Conservation (phyloP, 2,329 filamentous ascomycete genomes). For the Ophiosphaerella korrae region DNA sequence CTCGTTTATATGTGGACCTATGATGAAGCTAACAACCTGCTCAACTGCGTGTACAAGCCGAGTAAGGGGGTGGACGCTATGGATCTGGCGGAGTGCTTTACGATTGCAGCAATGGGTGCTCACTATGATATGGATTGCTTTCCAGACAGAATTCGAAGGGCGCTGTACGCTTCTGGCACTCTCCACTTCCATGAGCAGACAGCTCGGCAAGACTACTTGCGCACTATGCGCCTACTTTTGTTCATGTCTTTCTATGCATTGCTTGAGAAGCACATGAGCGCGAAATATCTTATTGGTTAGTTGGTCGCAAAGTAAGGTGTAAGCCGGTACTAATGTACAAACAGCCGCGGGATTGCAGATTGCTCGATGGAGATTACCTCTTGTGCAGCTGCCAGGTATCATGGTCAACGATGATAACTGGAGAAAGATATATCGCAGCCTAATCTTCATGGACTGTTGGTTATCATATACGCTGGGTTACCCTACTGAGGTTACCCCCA, state of each 20-base stretch:
- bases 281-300: conserved; percentile 44
- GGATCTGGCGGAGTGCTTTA: conserved; percentile 44
- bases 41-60: conserved; percentile 43
- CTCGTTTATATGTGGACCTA: conserved; percentile 44
- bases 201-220: conserved; percentile 35
- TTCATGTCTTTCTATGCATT: conserved; percentile 45
- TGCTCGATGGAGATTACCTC: conserved; percentile 39
- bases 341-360: conserved; percentile 46
- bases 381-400: conserved; percentile 3
- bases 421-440: conserved; percentile 39
- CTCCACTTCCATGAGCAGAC: conserved; percentile 41
- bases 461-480: conserved; percentile 47
- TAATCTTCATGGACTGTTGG: conserved; percentile 49
- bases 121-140: conserved; percentile 46
- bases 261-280: conserved; percentile 47
- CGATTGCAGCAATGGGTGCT: conserved; percentile 43
- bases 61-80: conserved; percentile 33
- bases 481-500: conserved; percentile 34
- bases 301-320: background rate
- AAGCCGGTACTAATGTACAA: background rate
- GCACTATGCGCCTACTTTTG: conserved; percentile 43
- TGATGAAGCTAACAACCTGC: conserved; percentile 37
- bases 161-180: conserved; percentile 42
- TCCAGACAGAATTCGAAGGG: conserved; percentile 35
- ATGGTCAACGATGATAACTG: conserved; percentile 20